A percentile compares a stretch with the other conserved stretches of the same genome.
Conservation (phyloP, 2,329 filamentous ascomycete genomes). For the Cryphonectria naterciae region DNA sequence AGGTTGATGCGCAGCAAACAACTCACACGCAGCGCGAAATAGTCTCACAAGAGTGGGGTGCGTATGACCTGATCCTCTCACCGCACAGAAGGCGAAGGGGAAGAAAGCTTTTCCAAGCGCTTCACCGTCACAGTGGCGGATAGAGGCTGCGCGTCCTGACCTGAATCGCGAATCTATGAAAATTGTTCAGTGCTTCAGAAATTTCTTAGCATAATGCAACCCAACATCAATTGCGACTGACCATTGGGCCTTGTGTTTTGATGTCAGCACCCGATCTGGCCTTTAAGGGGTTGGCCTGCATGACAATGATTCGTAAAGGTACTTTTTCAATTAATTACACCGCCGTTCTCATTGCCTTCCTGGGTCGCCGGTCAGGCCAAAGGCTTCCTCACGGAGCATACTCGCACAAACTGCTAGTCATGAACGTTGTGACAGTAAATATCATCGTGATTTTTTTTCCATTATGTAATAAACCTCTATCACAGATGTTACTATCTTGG, state of each 20-base stretch:
- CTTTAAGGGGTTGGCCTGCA: background rate
- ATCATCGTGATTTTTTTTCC: background rate
- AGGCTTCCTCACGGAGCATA: background rate
- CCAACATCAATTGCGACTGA: background rate
- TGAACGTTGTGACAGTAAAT: background rate
- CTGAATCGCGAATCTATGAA: background rate
- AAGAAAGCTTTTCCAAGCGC: background rate
- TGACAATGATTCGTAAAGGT: background rate
- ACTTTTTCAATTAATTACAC: too few species aligned
- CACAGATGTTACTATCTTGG: background rate
- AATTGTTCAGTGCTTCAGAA: background rate
- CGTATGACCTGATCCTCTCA: background rate
- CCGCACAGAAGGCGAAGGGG: background rate
- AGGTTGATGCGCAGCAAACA: background rate
- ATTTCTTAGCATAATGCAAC: background rate
- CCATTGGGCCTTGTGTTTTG: background rate
- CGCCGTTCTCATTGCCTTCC: background rate
- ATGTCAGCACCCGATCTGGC: conserved; percentile 2
- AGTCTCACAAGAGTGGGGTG: background rate
- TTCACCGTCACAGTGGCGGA: conserved; percentile 16
- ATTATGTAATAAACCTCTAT: background rate
- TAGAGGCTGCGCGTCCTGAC: background rate
- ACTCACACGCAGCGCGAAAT: background rate
- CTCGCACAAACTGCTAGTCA: background rate
- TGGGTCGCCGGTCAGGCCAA: background rate